phyloP scores from a whole-genome alignment of 257 asterid species.

The Solanum raphanifolium region DNA sequence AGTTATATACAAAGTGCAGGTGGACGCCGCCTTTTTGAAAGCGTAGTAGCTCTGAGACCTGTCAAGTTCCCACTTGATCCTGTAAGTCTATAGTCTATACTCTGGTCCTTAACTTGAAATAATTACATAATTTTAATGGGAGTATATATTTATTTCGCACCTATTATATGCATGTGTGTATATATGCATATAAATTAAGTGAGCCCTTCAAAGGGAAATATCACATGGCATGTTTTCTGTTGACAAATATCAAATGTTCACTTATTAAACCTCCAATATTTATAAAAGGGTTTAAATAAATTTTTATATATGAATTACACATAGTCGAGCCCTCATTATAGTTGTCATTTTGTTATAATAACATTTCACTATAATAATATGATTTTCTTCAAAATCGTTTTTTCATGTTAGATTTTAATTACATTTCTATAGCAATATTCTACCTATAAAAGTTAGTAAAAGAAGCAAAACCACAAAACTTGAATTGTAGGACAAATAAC shows the following conservation, averaged over 20 bases:
- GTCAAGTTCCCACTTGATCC: too few relatives aligned
- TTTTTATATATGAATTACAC: background rate
- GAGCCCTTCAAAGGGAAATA: conserved; percentile 14
- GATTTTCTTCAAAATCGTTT: background rate
- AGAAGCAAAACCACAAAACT: background rate
- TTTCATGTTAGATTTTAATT: background rate
- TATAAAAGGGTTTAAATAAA: background rate
- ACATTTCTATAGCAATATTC: background rate
- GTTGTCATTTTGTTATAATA: background rate
- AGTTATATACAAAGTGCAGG: too few relatives aligned
- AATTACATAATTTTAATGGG: background rate
- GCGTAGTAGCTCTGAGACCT: background rate
- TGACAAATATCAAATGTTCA: background rate
- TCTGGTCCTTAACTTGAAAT: background rate
- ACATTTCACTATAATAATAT: too few relatives aligned
- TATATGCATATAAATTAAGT: background rate
- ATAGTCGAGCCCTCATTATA: background rate
- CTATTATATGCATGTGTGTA: background rate
- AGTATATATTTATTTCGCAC: background rate
- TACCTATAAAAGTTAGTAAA: background rate
- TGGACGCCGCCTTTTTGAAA: background rate
- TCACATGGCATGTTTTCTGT: conserved; percentile 57
- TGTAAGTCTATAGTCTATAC: background rate
- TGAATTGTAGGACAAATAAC: background rate
- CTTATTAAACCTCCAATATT: background rate